Evolutionary conservation across 2,329 filamentous ascomycete species (phyloP).

Genomic region (Fusarium sp.): DNA sequence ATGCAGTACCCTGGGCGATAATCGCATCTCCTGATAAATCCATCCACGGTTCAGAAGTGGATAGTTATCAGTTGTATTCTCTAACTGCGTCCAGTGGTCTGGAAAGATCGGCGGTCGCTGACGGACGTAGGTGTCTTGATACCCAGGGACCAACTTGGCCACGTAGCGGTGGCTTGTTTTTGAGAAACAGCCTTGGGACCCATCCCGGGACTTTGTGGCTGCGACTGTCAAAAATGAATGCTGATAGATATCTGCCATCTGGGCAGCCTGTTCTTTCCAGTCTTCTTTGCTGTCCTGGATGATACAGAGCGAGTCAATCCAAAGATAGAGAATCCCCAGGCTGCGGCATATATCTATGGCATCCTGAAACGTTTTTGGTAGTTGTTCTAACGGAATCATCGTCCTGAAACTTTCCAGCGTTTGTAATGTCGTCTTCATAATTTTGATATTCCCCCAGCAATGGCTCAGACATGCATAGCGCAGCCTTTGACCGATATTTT

Average conservation of each 20-base stretch:
- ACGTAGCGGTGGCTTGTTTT: not conserved
- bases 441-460: not conserved
- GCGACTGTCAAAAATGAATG: not conserved
- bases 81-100: not conserved
- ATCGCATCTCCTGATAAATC: not conserved
- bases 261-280: not conserved
- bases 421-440: not conserved
- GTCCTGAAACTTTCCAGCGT: fast-evolving
- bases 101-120: fast-evolving
- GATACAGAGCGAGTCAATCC: too few species aligned
- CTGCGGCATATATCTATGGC: not conserved
- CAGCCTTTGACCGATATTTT: fast-evolving
- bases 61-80: fast-evolving
- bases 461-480: not conserved
- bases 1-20: not conserved
- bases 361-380: not conserved
- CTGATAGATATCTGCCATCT: not conserved
- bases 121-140: not conserved
- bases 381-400: fast-evolving
- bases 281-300: not conserved
- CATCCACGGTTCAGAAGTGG: not conserved
- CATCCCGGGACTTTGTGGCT: not conserved
- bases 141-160: not conserved
- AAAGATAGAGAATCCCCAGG: not conserved
- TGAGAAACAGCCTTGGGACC: not conserved